phyloP scores from a whole-genome alignment of 257 asterid species.

The Fraxinus quadrangulata region DNA sequence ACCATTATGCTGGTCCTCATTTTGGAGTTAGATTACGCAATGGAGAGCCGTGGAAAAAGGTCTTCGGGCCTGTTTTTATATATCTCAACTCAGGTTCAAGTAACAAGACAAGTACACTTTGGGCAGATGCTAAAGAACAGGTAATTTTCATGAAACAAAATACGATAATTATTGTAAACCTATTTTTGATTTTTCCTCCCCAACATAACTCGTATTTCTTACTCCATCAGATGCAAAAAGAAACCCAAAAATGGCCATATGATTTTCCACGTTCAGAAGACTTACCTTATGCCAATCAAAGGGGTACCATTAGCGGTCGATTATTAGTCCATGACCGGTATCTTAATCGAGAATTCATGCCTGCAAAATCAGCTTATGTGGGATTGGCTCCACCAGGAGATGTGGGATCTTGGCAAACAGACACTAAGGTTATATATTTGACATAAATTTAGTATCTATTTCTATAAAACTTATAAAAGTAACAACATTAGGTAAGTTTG shows the following conservation, averaged over 20 bases:
- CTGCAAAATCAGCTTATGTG: conserved; percentile 57
- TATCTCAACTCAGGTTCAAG: conserved; percentile 53
- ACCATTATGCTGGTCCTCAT: conserved; percentile 52
- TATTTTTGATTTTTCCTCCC: neutral
- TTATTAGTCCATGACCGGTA: conserved; percentile 58
- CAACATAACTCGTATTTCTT: neutral
- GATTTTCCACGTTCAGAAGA: conserved; percentile 62
- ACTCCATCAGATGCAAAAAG: conserved; percentile 37
- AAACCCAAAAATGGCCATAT: conserved; percentile 77
- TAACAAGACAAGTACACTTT: conserved; percentile 34
- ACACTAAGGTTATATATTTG: conserved; percentile 45
- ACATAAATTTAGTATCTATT: neutral
- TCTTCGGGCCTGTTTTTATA: conserved; percentile 63
- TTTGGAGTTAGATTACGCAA: conserved; percentile 39
- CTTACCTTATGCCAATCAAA: conserved; percentile 44
- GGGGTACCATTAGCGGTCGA: conserved; percentile 65
- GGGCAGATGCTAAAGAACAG: conserved; percentile 70
- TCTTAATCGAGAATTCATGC: conserved; percentile 14
- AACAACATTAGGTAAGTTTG: neutral
- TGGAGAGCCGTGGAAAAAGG: conserved; percentile 68
- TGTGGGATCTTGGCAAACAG: conserved; percentile 78
- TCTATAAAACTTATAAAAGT: neutral
- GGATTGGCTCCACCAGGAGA: conserved; percentile 76
- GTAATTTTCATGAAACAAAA: conserved; percentile 30
- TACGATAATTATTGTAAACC: neutral